Evolutionary conservation across 179 eudicot species (phyloP), one percentile per base, ranked within the genome.

Genomic region (Heliamphora pulchella): DNA sequence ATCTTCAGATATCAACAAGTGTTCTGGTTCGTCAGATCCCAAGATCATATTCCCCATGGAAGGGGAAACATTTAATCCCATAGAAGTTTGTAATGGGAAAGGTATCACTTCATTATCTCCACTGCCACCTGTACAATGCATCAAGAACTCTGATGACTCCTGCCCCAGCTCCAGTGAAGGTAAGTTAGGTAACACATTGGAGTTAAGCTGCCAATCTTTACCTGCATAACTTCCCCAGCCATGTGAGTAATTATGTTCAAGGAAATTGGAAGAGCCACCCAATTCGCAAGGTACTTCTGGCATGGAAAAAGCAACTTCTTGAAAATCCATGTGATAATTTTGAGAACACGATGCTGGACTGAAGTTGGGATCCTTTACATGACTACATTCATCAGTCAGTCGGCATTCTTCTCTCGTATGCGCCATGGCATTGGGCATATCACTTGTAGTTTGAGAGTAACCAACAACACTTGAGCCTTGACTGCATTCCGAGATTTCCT

Each of bases 401-500:
- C 70, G 84, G 78, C 84, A 82, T 22, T 90, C 91, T 10, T 89
- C 97, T 58, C 79, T 84, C 7, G 78, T 78, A 74, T 75, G 84
- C 58, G 69, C 80, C 71, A 69, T 80, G 54, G 86, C 80, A 77
- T 75, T 85, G 78, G 83, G 82, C 81, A 87, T 80, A 59, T 86
- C 90, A 78, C 86, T 87, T 67, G 86, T 86, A 69, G 87, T 84
- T 80, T 88, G 90, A 20, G 93, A 90, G 85, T 87, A 82, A 64
- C 89, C 89, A 85, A 84, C 89, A 76, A 75, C 22, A 73, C 79
- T 59, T 57, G 91, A 87, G 71, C 85, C 83, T 86, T 94, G 98
- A 85, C 97, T 93, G 80, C 89, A 85, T 84, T 90, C 93, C 15
- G 94, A 91, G 67, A 83, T 87, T 79, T 93, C 94, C 79, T 91